phyloP scores from a whole-genome alignment of 2,329 filamentous ascomycete species.

The Pseudogymnoascus sp. region DNA sequence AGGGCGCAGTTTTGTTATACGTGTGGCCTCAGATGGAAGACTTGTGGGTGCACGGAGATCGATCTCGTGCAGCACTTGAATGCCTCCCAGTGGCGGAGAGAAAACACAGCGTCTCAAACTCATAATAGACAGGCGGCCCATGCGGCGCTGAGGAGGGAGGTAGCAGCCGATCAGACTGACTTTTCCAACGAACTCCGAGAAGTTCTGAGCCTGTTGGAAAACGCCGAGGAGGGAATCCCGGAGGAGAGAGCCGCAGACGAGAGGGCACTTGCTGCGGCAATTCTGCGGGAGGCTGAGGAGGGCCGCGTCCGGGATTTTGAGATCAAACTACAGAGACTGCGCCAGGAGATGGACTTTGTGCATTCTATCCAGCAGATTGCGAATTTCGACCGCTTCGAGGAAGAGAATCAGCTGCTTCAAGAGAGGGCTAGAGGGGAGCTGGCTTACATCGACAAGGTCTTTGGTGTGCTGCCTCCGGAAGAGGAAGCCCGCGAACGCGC shows the following conservation, averaged over 20 bases:
- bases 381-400: background rate
- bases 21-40: conserved; percentile 64
- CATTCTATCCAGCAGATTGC: background rate
- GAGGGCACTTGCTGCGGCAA: conserved; percentile 22
- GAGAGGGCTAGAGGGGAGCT: background rate
- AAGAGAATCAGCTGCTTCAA: background rate
- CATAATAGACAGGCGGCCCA: conserved; percentile 13
- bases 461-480: background rate
- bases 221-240: conserved; percentile 40
- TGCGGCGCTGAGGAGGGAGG: conserved; percentile 29
- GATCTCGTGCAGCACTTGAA: conserved; percentile 37
- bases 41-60: conserved; percentile 53
- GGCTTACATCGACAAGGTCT: background rate
- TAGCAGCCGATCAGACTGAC: background rate
- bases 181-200: conserved; percentile 19
- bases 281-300: conserved; percentile 23
- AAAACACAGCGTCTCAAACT: conserved; percentile 17
- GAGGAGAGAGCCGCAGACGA: conserved; percentile 29
- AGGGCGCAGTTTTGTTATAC: conserved; percentile 79
- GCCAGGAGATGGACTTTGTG: conserved; percentile 3
- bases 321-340: background rate
- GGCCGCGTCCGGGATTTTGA: background rate
- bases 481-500: background rate
- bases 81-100: conserved; percentile 29
- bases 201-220: conserved; percentile 39